These are phyloP conservation scores for Solanum megistacrolobum DNA, from an alignment of 257 asterid species.

Conservation along the genomic window DNA sequence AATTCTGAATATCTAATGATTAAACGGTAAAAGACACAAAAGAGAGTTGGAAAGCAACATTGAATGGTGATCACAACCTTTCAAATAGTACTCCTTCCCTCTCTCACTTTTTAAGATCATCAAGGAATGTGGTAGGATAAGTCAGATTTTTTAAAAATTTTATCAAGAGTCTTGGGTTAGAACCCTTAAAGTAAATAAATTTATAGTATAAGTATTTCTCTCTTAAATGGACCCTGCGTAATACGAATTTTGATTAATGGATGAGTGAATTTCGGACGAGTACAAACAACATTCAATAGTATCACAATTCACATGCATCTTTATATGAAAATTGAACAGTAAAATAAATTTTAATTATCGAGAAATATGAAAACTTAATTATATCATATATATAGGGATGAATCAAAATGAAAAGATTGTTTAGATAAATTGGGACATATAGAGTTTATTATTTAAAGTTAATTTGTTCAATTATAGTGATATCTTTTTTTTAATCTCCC, in stretches of 20 bases:
- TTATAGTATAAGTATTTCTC: background rate
- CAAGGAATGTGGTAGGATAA: background rate
- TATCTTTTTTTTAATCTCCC: too few species aligned
- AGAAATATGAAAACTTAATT: background rate
- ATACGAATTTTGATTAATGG: background rate
- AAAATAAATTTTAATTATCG: background rate
- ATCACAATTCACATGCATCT: background rate
- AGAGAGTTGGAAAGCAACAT: background rate
- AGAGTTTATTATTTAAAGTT: background rate
- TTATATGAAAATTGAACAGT: background rate
- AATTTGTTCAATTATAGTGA: background rate
- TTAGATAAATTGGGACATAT: background rate
- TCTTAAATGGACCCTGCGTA: background rate
- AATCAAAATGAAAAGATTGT: background rate
- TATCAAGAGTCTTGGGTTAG: background rate
- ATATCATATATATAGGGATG: background rate
- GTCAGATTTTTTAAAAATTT: background rate
- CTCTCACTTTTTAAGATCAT: background rate
- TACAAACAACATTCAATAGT: background rate
- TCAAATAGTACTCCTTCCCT: background rate
- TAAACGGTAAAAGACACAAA: background rate
- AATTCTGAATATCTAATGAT: background rate
- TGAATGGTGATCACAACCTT: background rate
- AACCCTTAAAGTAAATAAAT: background rate
- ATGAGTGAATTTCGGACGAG: background rate